phyloP scores from a whole-genome alignment of 805 yeast genomes.

The Metschnikowia koreensis region DNA sequence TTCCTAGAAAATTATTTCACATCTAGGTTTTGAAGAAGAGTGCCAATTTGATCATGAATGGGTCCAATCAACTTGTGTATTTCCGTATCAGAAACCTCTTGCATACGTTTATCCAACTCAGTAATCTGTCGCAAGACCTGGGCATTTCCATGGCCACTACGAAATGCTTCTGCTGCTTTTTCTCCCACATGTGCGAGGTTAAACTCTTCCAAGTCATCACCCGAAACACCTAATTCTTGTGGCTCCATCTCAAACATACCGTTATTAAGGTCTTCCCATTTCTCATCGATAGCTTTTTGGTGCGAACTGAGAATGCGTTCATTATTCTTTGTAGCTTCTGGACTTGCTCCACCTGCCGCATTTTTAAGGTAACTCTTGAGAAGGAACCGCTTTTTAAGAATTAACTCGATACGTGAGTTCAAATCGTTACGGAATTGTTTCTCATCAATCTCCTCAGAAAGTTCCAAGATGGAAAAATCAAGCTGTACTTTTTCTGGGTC shows the following conservation, averaged over 20 bases:
- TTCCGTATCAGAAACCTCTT: slow-evolving; percentile 8
- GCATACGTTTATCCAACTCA: slow-evolving; percentile 12
- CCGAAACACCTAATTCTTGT: slow-evolving; percentile 37
- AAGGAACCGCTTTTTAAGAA: slow-evolving; percentile 36
- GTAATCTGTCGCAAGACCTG: slow-evolving; percentile 13
- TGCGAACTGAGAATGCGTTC: slow-evolving; percentile 23
- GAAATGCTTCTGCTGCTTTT: slow-evolving; percentile 6
- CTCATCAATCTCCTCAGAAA: slow-evolving; percentile 27
- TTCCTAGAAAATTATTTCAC: background rate
- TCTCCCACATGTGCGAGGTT: slow-evolving; percentile 24
- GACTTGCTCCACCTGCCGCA: slow-evolving; percentile 5
- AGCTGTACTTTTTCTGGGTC: slow-evolving; percentile 41
- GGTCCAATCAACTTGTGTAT: slow-evolving; percentile 14
- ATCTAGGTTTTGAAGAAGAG: slow-evolving; percentile 1
- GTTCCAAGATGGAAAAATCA: slow-evolving; percentile 33
- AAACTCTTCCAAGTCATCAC: slow-evolving; percentile 45
- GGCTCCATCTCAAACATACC: slow-evolving; percentile 26
- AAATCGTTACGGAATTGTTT: slow-evolving; percentile 39
- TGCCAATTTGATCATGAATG: slow-evolving; percentile 9
- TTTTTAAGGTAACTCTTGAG: slow-evolving; percentile 34
- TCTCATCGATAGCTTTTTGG: slow-evolving; percentile 24
- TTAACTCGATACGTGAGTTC: slow-evolving; percentile 35
- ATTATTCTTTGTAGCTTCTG: slow-evolving; percentile 19
- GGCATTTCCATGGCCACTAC: slow-evolving; percentile 9
- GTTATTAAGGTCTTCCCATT: slow-evolving; percentile 47